These are phyloP conservation scores for Rhodotorula sphaerocarpa DNA, from an alignment of 768 basidiomycete genomes.

Conservation along the genomic window DNA sequence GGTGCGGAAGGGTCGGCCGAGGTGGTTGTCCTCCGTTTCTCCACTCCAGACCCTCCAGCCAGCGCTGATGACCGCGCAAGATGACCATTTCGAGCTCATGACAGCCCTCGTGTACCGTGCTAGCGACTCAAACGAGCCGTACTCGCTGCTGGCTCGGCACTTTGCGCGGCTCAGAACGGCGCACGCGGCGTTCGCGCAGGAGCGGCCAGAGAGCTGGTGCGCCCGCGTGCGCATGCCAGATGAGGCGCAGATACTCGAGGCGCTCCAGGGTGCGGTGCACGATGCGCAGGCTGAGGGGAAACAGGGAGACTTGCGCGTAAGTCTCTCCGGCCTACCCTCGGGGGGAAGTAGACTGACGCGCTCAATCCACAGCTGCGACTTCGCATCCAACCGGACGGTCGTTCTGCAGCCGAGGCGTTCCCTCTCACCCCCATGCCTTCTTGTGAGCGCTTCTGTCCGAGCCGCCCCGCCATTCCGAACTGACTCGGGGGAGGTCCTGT, in stretches of 20 bases:
- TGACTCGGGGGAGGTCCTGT: no score
- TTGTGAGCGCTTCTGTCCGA: background rate
- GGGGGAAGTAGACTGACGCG: background rate
- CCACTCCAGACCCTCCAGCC: slow-evolving; percentile 26
- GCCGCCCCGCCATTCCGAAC: background rate
- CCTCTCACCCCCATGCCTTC: slow-evolving; percentile 10
- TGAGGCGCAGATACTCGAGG: background rate
- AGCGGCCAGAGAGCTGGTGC: slow-evolving; percentile 18
- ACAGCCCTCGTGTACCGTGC: slow-evolving; percentile 9
- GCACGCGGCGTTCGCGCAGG: background rate
- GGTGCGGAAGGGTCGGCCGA: no score
- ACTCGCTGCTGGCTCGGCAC: slow-evolving; percentile 12
- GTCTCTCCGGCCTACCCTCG: background rate
- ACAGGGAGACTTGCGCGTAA: slow-evolving; percentile 5
- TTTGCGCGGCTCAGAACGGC: slow-evolving; percentile 5
- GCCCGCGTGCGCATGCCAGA: background rate
- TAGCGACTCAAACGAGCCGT: background rate
- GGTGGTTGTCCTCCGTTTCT: slow-evolving; percentile 5
- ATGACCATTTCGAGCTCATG: background rate
- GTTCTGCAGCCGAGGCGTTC: background rate
- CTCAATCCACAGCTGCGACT: background rate
- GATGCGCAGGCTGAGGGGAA: background rate
- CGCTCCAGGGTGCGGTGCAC: slow-evolving; percentile 3
- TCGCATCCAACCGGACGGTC: background rate
- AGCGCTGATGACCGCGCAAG: background rate